phyloP scores from a whole-genome alignment of 1,139 yeast genomes.

The Saccharomyces hybrid region DNA sequence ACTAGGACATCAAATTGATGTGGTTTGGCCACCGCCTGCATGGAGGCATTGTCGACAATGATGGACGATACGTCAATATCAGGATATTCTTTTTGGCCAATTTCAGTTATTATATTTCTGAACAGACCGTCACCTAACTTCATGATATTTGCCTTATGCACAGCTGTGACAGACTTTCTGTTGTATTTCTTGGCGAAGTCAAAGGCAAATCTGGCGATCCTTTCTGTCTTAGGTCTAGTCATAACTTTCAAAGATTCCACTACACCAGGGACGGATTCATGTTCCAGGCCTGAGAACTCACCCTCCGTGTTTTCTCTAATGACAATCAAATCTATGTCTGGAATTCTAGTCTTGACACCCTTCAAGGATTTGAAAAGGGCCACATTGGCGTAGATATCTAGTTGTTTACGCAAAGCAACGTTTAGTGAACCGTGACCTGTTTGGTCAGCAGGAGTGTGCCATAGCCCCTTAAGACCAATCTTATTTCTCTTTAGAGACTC shows the following conservation, averaged over 20 bases:
- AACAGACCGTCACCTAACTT: conserved; percentile 97
- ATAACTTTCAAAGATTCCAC: conserved; percentile 94
- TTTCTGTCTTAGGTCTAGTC: conserved; percentile 90
- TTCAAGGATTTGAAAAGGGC: conserved; percentile 90
- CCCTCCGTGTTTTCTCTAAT: conserved; percentile 98
- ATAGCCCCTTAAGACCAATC: conserved; percentile 93
- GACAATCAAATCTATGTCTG: conserved; percentile 83
- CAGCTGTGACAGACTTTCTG: conserved; percentile 90
- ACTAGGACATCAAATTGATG: conserved; percentile 97
- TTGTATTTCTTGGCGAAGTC: conserved; percentile 90
- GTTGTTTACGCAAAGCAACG: conserved; percentile 93
- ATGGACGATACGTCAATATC: conserved; percentile 78
- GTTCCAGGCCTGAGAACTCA: conserved; percentile 97
- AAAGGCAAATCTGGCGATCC: conserved; percentile 95
- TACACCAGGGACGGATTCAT: conserved; percentile 94
- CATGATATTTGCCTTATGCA: conserved; percentile 99
- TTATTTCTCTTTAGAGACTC: conserved; percentile 90
- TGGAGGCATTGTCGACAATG: conserved; percentile 97
- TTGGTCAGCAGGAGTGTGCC: conserved; percentile 79
- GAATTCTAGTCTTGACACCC: conserved; percentile 84
- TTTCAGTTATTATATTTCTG: conserved; percentile 86
- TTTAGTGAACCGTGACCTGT: conserved; percentile 75
- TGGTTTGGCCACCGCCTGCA: conserved; percentile 98
- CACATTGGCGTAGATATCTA: conserved; percentile 90
- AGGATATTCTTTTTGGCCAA: conserved; percentile 80